Evolutionary conservation across 2,329 filamentous ascomycete species (phyloP).

Genomic region (Didymella exigua): DNA sequence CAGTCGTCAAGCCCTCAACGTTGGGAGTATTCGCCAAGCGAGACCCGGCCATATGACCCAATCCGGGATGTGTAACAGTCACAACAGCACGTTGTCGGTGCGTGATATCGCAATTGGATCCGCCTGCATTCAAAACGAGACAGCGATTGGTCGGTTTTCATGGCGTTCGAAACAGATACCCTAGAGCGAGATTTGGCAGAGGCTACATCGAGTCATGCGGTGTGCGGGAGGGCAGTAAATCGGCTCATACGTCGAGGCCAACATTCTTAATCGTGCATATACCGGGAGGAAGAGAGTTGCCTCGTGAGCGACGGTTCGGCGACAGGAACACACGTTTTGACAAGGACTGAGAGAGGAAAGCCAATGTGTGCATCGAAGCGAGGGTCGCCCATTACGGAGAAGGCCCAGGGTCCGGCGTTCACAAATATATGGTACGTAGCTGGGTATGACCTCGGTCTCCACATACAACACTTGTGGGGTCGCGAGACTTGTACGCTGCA

Average conservation of each 20-base stretch:
- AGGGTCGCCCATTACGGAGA: conserved; percentile 23
- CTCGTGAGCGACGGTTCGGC: background rate
- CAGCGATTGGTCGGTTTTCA: conserved; percentile 18
- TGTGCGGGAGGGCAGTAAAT: background rate
- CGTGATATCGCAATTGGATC: conserved; percentile 28
- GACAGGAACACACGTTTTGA: background rate
- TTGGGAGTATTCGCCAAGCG: conserved; percentile 42
- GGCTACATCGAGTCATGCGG: conserved; percentile 7
- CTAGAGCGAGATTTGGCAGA: conserved; percentile 19
- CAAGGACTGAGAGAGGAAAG: conserved; percentile 13
- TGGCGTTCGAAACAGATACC: conserved; percentile 29
- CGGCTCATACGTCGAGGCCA: background rate
- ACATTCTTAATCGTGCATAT: background rate
- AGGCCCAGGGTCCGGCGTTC: conserved; percentile 17
- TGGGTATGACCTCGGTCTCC: conserved; percentile 15
- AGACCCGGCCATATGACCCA: conserved; percentile 44
- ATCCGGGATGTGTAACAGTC: conserved; percentile 44
- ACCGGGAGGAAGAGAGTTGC: background rate
- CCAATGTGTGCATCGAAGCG: conserved; percentile 12
- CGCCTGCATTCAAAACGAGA: conserved; percentile 19
- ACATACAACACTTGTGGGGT: conserved; percentile 19
- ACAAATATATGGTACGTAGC: conserved; percentile 32
- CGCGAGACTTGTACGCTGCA: conserved; percentile 4
- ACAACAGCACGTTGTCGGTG: conserved; percentile 10
- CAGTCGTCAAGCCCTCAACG: conserved; percentile 39